phyloP scores from a whole-genome alignment of 768 basidiomycete species.

The Cyclocybe cylindracea region DNA sequence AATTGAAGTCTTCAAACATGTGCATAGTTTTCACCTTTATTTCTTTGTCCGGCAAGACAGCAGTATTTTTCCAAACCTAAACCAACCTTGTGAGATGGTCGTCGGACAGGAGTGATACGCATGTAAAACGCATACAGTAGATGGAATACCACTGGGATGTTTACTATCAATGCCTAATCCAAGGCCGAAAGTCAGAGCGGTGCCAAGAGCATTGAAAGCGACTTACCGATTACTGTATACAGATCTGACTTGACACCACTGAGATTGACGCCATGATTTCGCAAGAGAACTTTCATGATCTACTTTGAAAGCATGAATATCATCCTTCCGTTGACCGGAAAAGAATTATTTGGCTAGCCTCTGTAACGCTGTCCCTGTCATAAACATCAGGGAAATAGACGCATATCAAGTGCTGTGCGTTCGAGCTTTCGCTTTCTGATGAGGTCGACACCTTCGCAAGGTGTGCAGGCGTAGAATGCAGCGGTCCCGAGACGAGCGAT shows the following conservation, averaged over 20 bases:
- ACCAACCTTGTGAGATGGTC: neutral
- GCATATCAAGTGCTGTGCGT: constrained; percentile 67
- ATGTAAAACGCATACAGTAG: constrained; percentile 51
- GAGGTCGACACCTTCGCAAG: constrained; percentile 69
- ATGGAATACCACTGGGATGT: constrained; percentile 69
- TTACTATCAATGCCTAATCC: constrained; percentile 69
- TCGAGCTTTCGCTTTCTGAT: constrained; percentile 43
- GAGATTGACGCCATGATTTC: constrained; percentile 64
- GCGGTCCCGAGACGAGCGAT: constrained; percentile 66
- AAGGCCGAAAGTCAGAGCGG: neutral
- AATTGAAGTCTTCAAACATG: neutral
- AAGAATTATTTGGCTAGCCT: constrained; percentile 34
- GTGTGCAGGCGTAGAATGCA: constrained; percentile 57
- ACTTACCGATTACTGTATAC: constrained; percentile 61
- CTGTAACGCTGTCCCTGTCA: constrained; percentile 57
- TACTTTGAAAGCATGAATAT: constrained; percentile 19
- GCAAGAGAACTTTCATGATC: constrained; percentile 71
- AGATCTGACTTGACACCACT: constrained; percentile 73
- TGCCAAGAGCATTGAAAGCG: neutral
- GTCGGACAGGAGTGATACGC: neutral
- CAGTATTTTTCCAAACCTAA: constrained; percentile 70
- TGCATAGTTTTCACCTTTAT: constrained; percentile 46
- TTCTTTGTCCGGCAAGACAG: constrained; percentile 59
- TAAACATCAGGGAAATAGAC: constrained; percentile 74
- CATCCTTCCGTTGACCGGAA: neutral